Evolutionary conservation across 2,329 filamentous ascomycete species (phyloP), one percentile per base, ranked within the genome.

Genomic region (Epichloe hybrida): DNA sequence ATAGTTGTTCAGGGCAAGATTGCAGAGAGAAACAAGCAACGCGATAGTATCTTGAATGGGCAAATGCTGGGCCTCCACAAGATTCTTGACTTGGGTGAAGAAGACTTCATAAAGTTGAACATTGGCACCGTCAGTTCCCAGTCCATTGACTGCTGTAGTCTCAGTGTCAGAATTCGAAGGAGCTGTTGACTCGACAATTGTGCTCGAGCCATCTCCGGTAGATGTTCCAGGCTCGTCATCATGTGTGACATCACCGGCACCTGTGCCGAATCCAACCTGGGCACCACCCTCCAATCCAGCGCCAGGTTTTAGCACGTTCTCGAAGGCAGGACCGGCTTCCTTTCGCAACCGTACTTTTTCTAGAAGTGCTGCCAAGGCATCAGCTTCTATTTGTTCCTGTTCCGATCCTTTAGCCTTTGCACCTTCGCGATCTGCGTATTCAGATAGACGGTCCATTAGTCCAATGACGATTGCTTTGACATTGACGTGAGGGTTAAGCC

Each of bases 391-490:
- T 66, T 88, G 84, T 55, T 82, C 81, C 57, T 81, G 81, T 58
- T 90, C 80, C 50, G 88, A 83, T 5, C 77, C 74, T 20, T 79
- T 75, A 51, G 86, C 83, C 23, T 79, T 77, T 57, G 87, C 80
- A 3, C 87, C 79, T 67, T 97, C 91, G 51, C 90, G 79, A 59
- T 93, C 85, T n/a, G 93, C 91, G 66, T 95, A 98, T 50, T 89
- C 84, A 6, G 93, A 96, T 34, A 98, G 70, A 39, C 93, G 82
- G 63, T 98, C 91, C 94, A 98, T 98, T 53, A 98, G 74, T 31
- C 91, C 93, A 63, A 97, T 96, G 9, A 98, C 91, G 52, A 98
- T 98, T 45, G 87, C 86, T 71, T 98, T 98, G 69, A 98, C 83
- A 59, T 98, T 95, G 61, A 98, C 93, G 62, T 97, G 88, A 0